These are phyloP conservation scores for Chalciporus pseudorubinellus DNA, from an alignment of 768 basidiomycete genomes.

Conservation along the genomic window DNA sequence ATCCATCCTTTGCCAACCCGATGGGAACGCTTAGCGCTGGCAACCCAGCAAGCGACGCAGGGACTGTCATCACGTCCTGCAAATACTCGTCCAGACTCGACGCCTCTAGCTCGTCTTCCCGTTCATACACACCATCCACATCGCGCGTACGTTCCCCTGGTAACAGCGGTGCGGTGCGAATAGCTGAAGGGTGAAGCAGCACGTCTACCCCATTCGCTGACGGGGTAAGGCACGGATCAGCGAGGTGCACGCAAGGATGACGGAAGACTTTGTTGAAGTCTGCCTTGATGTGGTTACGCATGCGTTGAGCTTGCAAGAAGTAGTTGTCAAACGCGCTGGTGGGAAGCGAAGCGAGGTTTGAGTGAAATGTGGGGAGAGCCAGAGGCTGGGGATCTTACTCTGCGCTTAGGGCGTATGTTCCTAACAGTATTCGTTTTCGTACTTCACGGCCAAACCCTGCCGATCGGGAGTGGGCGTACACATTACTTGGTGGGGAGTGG, in stretches of 20 bases:
- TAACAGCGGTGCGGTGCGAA: conserved; percentile 76
- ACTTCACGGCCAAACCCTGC: conserved; percentile 82
- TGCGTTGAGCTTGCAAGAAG: conserved; percentile 86
- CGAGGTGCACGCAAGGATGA: conserved; percentile 47
- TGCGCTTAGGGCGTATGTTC: conserved; percentile 88
- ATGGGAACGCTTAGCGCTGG: conserved; percentile 77
- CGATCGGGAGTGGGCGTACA: conserved; percentile 68
- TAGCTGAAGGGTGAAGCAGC: conserved; percentile 83
- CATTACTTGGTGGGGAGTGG: conserved; percentile 46
- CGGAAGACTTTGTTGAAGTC: conserved; percentile 77
- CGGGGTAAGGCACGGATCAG: conserved; percentile 10
- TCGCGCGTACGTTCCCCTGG: conserved; percentile 2
- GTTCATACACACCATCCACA: neutral
- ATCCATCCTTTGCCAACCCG: conserved; percentile 49
- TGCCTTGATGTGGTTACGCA: conserved; percentile 64
- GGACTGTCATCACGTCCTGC: conserved; percentile 90
- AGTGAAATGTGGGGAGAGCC: neutral
- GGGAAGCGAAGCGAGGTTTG: neutral
- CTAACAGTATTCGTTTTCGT: conserved; percentile 80
- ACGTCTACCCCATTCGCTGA: conserved; percentile 60
- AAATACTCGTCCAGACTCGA: conserved; percentile 62
- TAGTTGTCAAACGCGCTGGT: conserved; percentile 95
- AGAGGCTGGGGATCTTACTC: conserved; percentile 54
- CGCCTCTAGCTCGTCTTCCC: neutral
- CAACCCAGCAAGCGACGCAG: conserved; percentile 86